Conservation (phyloP, 306 rosid genomes). For the Quercus rubra region DNA sequence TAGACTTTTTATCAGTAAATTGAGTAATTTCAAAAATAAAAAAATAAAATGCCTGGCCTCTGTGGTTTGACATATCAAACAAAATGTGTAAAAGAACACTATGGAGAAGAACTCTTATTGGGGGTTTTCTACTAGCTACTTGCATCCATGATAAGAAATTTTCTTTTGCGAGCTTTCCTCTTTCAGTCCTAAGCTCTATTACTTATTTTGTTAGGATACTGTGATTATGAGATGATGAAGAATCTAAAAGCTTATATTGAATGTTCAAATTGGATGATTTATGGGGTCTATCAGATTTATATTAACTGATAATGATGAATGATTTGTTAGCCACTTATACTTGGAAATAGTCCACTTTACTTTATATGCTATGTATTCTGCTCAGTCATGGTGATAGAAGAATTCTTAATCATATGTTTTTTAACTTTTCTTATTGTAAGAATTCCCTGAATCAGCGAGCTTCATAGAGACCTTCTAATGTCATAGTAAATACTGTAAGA, state of each 20-base stretch:
- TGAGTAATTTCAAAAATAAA: neutral
- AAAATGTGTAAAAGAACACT: neutral
- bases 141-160: neutral
- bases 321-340: neutral
- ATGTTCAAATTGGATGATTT: neutral
- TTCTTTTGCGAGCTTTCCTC: neutral
- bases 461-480: neutral
- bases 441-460: neutral
- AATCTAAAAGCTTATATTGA: neutral
- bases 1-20: neutral
- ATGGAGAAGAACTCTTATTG: neutral
- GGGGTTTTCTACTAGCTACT: neutral
- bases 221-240: neutral
- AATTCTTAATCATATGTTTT: neutral
- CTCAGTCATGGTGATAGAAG: neutral
- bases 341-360: neutral
- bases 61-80: neutral
- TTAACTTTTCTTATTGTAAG: neutral
- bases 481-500: neutral
- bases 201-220: neutral
- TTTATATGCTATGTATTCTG: neutral
- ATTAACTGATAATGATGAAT: neutral
- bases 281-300: neutral
- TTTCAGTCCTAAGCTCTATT: neutral
- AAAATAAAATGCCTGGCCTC: neutral